These are phyloP conservation scores for Lodderomyces margitis DNA, from an alignment of 1,139 yeast species.

Conservation along the genomic window DNA sequence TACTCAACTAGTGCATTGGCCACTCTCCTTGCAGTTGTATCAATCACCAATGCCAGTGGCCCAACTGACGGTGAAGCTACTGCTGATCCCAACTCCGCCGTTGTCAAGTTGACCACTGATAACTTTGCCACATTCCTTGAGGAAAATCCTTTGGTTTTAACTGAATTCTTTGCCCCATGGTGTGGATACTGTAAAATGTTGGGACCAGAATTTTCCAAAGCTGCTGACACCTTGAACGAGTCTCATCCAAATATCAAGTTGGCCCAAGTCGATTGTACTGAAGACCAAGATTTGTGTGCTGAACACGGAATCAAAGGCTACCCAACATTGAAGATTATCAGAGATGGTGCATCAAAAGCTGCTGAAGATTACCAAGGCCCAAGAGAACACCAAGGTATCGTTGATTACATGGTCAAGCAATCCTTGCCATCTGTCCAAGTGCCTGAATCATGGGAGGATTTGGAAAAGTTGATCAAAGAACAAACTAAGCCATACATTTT, in stretches of 20 bases:
- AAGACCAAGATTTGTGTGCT: constrained; percentile 76
- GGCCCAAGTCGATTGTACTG: constrained; percentile 93
- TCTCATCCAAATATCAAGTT: constrained; percentile 62
- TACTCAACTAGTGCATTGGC: constrained; percentile 40
- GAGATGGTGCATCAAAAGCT: constrained; percentile 55
- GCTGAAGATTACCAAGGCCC: constrained; percentile 76
- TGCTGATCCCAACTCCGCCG: constrained; percentile 85
- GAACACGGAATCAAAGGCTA: constrained; percentile 79
- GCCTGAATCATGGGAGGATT: constrained; percentile 46
- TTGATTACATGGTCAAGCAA: constrained; percentile 77
- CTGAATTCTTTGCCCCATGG: constrained; percentile 99
- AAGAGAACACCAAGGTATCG: constrained; percentile 77
- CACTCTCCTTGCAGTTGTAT: constrained; percentile 36
- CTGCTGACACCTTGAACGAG: constrained; percentile 72
- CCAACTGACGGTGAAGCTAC: constrained; percentile 57
- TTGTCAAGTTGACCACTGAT: constrained; percentile 67
- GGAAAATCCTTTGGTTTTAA: constrained; percentile 77
- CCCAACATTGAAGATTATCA: constrained; percentile 87
- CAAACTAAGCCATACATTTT: constrained; percentile 55
- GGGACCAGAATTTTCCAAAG: constrained; percentile 86
- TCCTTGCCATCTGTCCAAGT: constrained; percentile 74
- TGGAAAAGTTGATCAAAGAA: constrained; percentile 48
- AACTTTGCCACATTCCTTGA: constrained; percentile 62
- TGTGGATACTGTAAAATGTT: constrained; percentile 97
- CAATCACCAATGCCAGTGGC: constrained; percentile 35